These are phyloP conservation scores for Platanthera guangdongensis DNA, from an alignment of 106 monocot genomes.

Conservation along the genomic window DNA sequence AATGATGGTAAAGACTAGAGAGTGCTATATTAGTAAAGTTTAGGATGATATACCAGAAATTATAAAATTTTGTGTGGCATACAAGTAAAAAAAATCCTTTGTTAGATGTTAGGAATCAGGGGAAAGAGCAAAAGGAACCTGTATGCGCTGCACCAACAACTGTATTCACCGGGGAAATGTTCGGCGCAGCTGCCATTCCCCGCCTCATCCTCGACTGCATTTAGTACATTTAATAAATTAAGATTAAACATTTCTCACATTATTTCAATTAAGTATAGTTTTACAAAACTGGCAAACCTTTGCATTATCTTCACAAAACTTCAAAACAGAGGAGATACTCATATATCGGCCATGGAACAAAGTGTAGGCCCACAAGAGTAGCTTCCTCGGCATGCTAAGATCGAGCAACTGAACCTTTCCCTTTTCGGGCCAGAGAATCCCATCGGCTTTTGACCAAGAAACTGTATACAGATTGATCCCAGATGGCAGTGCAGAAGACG, in stretches of 20 bases:
- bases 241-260: not conserved
- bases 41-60: too few species aligned
- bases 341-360: slow-evolving; percentile 83
- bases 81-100: too few species aligned
- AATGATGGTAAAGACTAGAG: too few species aligned
- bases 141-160: slow-evolving; percentile 8
- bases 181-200: slow-evolving; percentile 14
- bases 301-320: slow-evolving; percentile 82
- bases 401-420: slow-evolving; percentile 52
- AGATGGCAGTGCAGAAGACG: slow-evolving; percentile 69
- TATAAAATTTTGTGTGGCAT: too few species aligned
- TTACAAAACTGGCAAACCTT: slow-evolving; percentile 33
- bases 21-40: too few species aligned
- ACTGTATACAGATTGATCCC: slow-evolving; percentile 76
- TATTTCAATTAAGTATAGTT: too few species aligned
- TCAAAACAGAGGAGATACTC: slow-evolving; percentile 72
- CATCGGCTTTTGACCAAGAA: slow-evolving; percentile 31
- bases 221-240: not conserved
- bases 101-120: not conserved
- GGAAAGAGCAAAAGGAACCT: slow-evolving; percentile 14
- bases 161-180: slow-evolving; percentile 11
- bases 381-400: slow-evolving; percentile 91
- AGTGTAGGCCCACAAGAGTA: slow-evolving; percentile 86
- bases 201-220: slow-evolving; percentile 45
- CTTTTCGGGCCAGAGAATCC: slow-evolving; percentile 18